Base-by-base conservation (phyloP, 2,329 filamentous ascomycete species). In the Geosmithia flava region DNA sequence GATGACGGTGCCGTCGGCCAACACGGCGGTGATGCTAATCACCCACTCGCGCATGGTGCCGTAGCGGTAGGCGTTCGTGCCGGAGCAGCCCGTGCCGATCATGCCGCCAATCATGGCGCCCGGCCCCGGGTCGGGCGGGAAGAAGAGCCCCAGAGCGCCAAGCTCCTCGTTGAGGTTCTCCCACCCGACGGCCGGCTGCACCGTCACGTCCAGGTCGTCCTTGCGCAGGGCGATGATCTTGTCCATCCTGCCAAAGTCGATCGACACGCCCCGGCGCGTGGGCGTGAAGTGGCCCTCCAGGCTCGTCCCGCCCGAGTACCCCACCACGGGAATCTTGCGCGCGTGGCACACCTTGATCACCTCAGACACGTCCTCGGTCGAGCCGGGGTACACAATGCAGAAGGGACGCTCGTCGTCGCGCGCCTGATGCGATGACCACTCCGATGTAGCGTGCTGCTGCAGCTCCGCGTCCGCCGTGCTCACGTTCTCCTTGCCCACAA, bases 31-130 rank as follows among this genome's bases (percentile, higher is more conserved):
- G 54, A 95, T 67, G 48, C 79, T 85, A 20, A 95, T 68, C 13
- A 95, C 90, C 89, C 89, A 95, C 61, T 95, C 89, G 53, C 87
- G 82, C 88, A 95, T 95, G 2, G 89, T 95, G 52, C 89, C 90
- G 63, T 95, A 95, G 50, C 89, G 77, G 68, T 94, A 95, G 16
- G 89, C 83, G 62, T 95, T 95, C 15, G 89, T 95, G 50, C 89
- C 89, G 59, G 74, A 78, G 68, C 75, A 79, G 37, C 76, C 76
- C 2, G 85, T 89, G 20, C 83, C 85, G 33, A 89, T 79, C 85
- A 89, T 89, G 48, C 89, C 89, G 49, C 89, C 89, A 56, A 96
- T 95, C 82, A 87, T 87, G 52, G 89, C 89, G 17, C 89, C 88
- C 47, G 90, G 89, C 47, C 89, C 90, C 17, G 89, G 89, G 63